Evolutionary conservation across 2,329 filamentous ascomycete genomes (phyloP), one percentile per base, ranked within the genome.

Genomic region (Aspergillus spinulosporus): DNA sequence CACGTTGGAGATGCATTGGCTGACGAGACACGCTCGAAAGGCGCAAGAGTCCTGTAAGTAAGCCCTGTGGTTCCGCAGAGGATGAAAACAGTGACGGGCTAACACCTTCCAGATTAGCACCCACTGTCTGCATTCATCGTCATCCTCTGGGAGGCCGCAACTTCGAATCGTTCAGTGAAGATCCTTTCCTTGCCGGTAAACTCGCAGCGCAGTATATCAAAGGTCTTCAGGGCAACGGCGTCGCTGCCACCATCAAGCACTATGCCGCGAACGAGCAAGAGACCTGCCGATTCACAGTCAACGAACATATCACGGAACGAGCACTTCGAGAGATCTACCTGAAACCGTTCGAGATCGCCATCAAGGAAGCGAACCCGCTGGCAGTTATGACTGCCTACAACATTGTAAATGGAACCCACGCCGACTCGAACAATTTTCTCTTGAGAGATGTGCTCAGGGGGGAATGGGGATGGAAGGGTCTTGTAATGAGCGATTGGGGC

Each of bases 401-500:
- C 36, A 39, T 56, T 21, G 40, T 56, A 4, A 56, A 56, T 7
- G 53, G 48, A 8, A 32, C 31, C 21, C 53, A 56, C 21, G 53
- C 53, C 1, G 53, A 56, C 28, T 56, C 53, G n/a, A 45, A 51
- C 34, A 11, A 46, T 11, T 51, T 50, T 39, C 47, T 56, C 6
- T 31, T 56, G 1, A 12, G 31, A n/a, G 42, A 46, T 21, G 40
- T 56, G 9, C 53, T 50, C 14, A 40, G 48, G 15, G 44, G 37
- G 28, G 36, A 54, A 39, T 56, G 53, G 53, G 53, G 53, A 1
- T 56, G 47, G 47, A 31, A 56, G 39, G 53, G 53, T 8, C 48
- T 56, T 12, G 53, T 51, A 6, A 56, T 56, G 53, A 56, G 53
- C 21, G 53, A 56, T 34, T 56, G 53, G 53, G 53, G 53, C 5